phyloP scores from a whole-genome alignment of 768 basidiomycete species.

The Antrodiella citrinella region DNA sequence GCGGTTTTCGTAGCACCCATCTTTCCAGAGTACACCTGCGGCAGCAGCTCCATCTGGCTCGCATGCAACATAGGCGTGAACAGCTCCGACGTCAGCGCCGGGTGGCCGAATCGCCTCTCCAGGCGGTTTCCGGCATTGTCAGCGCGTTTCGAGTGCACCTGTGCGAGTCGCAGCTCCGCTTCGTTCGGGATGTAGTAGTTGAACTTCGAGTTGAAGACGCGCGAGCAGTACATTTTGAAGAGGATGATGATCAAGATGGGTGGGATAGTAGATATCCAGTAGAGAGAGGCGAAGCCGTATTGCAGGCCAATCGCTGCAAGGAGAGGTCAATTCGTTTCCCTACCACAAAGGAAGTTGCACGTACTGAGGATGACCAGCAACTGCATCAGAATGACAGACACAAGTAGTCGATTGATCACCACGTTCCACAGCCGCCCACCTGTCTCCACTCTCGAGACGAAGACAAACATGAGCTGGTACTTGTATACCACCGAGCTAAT shows the following conservation, averaged over 20 bases:
- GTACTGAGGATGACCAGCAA: slow-evolving; percentile 76
- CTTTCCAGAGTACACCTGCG: slow-evolving; percentile 71
- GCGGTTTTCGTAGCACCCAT: slow-evolving; percentile 55
- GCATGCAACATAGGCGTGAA: slow-evolving; percentile 86
- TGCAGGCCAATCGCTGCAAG: slow-evolving; percentile 76
- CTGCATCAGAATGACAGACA: slow-evolving; percentile 82
- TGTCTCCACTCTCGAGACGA: slow-evolving; percentile 79
- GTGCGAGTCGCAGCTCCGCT: slow-evolving; percentile 62
- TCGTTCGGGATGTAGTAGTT: slow-evolving; percentile 79
- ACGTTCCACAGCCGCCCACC: slow-evolving; percentile 97
- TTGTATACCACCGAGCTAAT: slow-evolving; percentile 84
- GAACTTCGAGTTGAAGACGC: slow-evolving; percentile 60
- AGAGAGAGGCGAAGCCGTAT: slow-evolving; percentile 57
- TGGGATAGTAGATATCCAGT: slow-evolving; percentile 80
- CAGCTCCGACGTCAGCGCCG: slow-evolving; percentile 77
- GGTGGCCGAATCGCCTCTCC: slow-evolving; percentile 91
- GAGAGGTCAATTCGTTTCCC: slow-evolving; percentile 4
- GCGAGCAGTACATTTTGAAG: slow-evolving; percentile 83
- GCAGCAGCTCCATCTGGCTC: slow-evolving; percentile 73
- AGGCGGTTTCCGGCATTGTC: slow-evolving; percentile 70
- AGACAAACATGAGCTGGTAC: slow-evolving; percentile 96
- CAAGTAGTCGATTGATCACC: slow-evolving; percentile 81
- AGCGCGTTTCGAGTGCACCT: slow-evolving; percentile 70
- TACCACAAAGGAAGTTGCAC: slow-evolving; percentile 23
- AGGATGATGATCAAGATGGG: slow-evolving; percentile 68